These are phyloP conservation scores for Cercospora zeina DNA, from an alignment of 2,329 filamentous ascomycete species.

Conservation along the genomic window DNA sequence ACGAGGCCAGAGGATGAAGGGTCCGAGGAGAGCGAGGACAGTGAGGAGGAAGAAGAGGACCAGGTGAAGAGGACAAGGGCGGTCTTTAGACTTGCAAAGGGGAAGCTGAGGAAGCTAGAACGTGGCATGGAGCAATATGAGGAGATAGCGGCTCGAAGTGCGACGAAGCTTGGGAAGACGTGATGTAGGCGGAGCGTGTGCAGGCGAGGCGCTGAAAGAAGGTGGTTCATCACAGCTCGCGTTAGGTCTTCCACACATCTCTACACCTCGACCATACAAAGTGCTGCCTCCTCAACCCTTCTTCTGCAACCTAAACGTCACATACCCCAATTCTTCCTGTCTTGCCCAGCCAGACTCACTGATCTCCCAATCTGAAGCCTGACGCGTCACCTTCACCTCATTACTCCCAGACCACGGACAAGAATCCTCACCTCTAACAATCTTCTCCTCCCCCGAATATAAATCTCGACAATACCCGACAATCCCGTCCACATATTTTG, in stretches of 20 bases:
- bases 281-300: no score
- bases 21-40: slow-evolving; percentile 16
- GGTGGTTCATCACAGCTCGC: no score
- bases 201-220: background rate
- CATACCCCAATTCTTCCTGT: no score
- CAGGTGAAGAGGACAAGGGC: slow-evolving; percentile 18
- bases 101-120: slow-evolving; percentile 23
- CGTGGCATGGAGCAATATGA: slow-evolving; percentile 30
- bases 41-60: slow-evolving; percentile 27
- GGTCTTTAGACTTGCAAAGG: slow-evolving; percentile 27
- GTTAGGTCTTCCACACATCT: no score
- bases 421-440: background rate
- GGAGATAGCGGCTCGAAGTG: slow-evolving; percentile 26
- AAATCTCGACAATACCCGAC: background rate
- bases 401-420: background rate
- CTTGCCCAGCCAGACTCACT: background rate
- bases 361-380: background rate
- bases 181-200: background rate
- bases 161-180: slow-evolving; percentile 26
- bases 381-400: background rate
- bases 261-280: no score
- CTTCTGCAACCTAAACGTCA: no score
- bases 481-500: no score
- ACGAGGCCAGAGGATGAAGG: slow-evolving; percentile 32
- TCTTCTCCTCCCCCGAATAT: background rate